Evolutionary conservation across 768 basidiomycete genomes (phyloP).

Genomic region (Stropharia rugosoannulata): DNA sequence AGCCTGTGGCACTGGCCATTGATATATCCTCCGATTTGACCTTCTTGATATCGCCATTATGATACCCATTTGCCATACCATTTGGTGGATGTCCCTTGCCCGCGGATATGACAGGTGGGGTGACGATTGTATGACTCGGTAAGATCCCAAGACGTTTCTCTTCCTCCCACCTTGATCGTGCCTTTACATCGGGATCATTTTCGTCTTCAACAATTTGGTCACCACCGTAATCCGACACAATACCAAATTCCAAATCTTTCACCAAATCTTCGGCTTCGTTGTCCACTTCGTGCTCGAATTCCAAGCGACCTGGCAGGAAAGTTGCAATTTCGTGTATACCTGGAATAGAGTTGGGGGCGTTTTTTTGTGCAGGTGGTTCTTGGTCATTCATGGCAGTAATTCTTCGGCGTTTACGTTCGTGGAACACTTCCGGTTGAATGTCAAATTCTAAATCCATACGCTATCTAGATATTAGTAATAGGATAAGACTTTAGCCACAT

Average conservation of each 20-base stretch:
- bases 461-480: conserved; percentile 24
- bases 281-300: conserved; percentile 97
- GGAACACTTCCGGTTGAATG: conserved; percentile 80
- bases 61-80: conserved; percentile 44
- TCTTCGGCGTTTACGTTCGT: conserved; percentile 83
- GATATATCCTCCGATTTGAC: conserved; percentile 48
- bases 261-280: conserved; percentile 96
- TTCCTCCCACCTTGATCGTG: conserved; percentile 48
- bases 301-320: conserved; percentile 94
- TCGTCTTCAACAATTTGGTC: conserved; percentile 79
- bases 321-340: conserved; percentile 90
- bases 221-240: conserved; percentile 85
- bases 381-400: conserved; percentile 77
- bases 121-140: conserved; percentile 16
- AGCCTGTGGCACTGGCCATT: conserved; percentile 41
- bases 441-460: conserved; percentile 63
- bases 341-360: conserved; percentile 84
- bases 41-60: conserved; percentile 40
- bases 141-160: conserved; percentile 35
- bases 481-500: neutral
- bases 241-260: conserved; percentile 94
- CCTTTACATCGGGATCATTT: conserved; percentile 72
- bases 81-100: conserved; percentile 42
- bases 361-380: conserved; percentile 58
- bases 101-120: conserved; percentile 28